A percentile compares a stretch with the other conserved stretches of the same genome.
Conservation (phyloP, 2,329 filamentous ascomycete species). For the Penicillium sp. region DNA sequence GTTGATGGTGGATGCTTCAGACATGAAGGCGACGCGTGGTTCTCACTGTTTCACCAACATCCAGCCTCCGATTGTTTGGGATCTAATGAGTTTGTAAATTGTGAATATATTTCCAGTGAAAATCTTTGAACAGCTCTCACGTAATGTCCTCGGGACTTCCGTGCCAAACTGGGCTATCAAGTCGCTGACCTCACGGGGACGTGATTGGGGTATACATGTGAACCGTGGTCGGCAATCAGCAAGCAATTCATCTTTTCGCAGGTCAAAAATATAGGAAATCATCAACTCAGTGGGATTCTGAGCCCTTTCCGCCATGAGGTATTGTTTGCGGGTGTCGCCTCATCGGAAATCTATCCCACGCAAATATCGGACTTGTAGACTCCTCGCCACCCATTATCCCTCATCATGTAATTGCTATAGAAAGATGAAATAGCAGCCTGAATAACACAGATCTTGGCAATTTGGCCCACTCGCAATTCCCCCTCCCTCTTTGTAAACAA, state of each 20-base stretch:
- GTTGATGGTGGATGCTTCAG: background rate
- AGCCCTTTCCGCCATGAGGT: background rate
- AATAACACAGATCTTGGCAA: background rate
- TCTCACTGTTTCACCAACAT: conserved; percentile 4
- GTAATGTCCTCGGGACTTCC: background rate
- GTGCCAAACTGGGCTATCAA: background rate
- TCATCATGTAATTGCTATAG: background rate
- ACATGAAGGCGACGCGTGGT: conserved; percentile 1
- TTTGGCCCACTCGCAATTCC: conserved; percentile 20
- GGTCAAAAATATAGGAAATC: background rate
- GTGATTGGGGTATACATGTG: background rate
- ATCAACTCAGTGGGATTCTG: background rate
- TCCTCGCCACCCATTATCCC: background rate
- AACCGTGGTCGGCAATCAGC: background rate
- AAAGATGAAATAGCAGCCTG: background rate
- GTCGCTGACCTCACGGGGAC: conserved; percentile 8
- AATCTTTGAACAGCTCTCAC: background rate
- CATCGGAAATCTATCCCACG: conserved; percentile 7
- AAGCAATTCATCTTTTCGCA: background rate
- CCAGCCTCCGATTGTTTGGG: background rate
- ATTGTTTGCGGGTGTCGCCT: background rate
- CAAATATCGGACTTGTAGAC: background rate
- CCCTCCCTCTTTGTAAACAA: conserved; percentile 19
- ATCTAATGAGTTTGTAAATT: background rate
- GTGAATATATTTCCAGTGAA: background rate